A percentile compares a stretch with the other conserved stretches of the same genome.
phyloP scores from a whole-genome alignment of 1,284 basidiomycete genomes.

The Ganoderma leucocontextum region DNA sequence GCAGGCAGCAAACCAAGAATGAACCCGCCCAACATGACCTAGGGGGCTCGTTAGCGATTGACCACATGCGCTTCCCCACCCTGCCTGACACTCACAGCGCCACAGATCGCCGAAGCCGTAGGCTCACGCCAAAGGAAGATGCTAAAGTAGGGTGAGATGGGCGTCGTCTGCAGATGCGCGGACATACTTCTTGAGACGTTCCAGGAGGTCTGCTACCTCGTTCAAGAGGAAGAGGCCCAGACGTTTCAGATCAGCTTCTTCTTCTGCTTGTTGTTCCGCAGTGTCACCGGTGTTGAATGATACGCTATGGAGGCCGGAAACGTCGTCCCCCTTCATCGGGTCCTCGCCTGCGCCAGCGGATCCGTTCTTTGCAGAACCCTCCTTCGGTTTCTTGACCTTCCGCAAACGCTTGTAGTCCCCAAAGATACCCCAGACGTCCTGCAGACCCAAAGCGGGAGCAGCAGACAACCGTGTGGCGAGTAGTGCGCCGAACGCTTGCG shows the following conservation, averaged over 20 bases:
- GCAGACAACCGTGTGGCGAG: slow-evolving; percentile 55
- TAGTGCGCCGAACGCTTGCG: slow-evolving; percentile 60
- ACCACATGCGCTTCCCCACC: not conserved
- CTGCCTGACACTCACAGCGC: not conserved
- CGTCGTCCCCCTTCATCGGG: slow-evolving; percentile 13
- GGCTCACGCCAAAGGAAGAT: slow-evolving; percentile 71
- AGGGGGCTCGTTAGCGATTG: not conserved
- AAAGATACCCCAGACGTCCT: slow-evolving; percentile 63
- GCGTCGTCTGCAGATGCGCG: not conserved
- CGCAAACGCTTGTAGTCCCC: slow-evolving; percentile 45
- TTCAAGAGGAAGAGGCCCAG: slow-evolving; percentile 51
- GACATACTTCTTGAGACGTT: slow-evolving; percentile 71
- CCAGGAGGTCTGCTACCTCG: slow-evolving; percentile 67
- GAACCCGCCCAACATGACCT: slow-evolving; percentile 49
- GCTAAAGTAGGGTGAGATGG: slow-evolving; percentile 44
- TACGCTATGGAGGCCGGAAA: slow-evolving; percentile 22
- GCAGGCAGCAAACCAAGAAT: slow-evolving; percentile 57
- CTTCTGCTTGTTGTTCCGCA: slow-evolving; percentile 40
- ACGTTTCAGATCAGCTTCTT: slow-evolving; percentile 55
- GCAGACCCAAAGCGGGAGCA: slow-evolving; percentile 54
- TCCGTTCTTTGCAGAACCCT: slow-evolving; percentile 16
- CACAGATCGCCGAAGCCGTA: slow-evolving; percentile 46
- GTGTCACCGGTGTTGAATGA: slow-evolving; percentile 43
- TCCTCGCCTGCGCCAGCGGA: not conserved
- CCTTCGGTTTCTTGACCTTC: slow-evolving; percentile 38